Conservation (phyloP, 1,284 basidiomycete species). For the Gymnopus androsaceus region DNA sequence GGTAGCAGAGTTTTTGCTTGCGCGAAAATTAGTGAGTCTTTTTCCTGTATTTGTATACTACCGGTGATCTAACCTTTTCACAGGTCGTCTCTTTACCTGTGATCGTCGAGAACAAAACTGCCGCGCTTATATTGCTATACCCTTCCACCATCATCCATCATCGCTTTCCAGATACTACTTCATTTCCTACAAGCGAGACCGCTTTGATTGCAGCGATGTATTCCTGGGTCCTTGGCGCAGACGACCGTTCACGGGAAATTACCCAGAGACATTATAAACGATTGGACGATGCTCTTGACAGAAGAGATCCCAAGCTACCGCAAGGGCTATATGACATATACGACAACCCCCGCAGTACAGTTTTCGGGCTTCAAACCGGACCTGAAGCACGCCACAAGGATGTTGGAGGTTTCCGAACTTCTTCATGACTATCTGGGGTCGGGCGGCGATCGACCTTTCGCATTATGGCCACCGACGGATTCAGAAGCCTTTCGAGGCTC, state of each 20-base stretch:
- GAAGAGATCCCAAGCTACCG: slow-evolving; percentile 2
- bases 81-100: slow-evolving; percentile 56
- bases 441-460: slow-evolving; percentile 31
- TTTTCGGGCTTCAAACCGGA: not conserved
- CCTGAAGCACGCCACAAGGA: slow-evolving; percentile 37
- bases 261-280: not conserved
- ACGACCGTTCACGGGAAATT: not conserved
- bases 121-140: slow-evolving; percentile 30
- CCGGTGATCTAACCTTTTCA: not conserved
- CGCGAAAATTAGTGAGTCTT: slow-evolving; percentile 41
- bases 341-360: not conserved
- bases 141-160: not conserved
- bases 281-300: not conserved
- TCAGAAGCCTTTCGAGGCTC: not conserved
- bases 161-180: not conserved
- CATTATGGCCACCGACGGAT: slow-evolving; percentile 31
- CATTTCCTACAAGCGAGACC: not conserved
- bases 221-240: slow-evolving; percentile 41
- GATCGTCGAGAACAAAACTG: slow-evolving; percentile 44
- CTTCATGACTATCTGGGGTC: slow-evolving; percentile 43
- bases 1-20: slow-evolving; percentile 48
- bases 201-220: slow-evolving; percentile 47
- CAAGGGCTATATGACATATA: not conserved
- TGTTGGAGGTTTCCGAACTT: slow-evolving; percentile 45
- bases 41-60: not conserved